Percentiles rank a stretch among this genome's conserved stretches.
Conservation (phyloP, 352 stramenopile species). For the Phytophthora meadii region DNA sequence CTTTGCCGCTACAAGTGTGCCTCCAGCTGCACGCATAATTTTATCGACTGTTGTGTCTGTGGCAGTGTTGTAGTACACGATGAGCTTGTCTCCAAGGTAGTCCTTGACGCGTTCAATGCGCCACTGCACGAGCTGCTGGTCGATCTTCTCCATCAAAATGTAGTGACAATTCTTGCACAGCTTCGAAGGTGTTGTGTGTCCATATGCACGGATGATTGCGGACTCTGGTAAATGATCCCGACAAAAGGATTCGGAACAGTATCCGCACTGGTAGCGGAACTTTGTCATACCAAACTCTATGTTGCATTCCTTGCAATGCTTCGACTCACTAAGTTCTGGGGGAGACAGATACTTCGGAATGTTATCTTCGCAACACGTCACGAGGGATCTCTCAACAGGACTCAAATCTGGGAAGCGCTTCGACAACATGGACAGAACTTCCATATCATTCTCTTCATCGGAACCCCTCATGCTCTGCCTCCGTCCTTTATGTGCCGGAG, state of each 20-base stretch:
- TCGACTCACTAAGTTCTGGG: conserved; percentile 67
- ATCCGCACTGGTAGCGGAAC: conserved; percentile 86
- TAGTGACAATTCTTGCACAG: conserved; percentile 77
- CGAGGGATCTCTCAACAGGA: conserved; percentile 72
- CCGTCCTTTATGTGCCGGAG: conserved; percentile 12
- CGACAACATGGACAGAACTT: conserved; percentile 73
- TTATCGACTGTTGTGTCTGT: conserved; percentile 88
- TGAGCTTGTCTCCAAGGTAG: conserved; percentile 68
- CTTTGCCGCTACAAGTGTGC: conserved; percentile 80
- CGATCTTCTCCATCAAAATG: conserved; percentile 78
- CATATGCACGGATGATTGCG: conserved; percentile 71
- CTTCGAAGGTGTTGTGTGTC: conserved; percentile 61
- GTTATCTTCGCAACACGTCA: conserved; percentile 71
- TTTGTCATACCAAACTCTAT: conserved; percentile 84
- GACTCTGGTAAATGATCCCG: conserved; percentile 70
- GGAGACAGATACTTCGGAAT: conserved; percentile 56
- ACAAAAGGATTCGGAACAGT: conserved; percentile 84
- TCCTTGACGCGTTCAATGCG: conserved; percentile 82
- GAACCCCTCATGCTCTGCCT: conserved; percentile 7
- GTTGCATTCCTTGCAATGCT: conserved; percentile 74
- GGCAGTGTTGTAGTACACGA: conserved; percentile 79
- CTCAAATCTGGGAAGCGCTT: conserved; percentile 81
- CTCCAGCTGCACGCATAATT: conserved; percentile 81
- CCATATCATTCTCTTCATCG: conserved; percentile 37
- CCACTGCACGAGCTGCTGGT: conserved; percentile 83